Evolutionary conservation across 768 basidiomycete species (phyloP).

Genomic region (Phaffia australis): DNA sequence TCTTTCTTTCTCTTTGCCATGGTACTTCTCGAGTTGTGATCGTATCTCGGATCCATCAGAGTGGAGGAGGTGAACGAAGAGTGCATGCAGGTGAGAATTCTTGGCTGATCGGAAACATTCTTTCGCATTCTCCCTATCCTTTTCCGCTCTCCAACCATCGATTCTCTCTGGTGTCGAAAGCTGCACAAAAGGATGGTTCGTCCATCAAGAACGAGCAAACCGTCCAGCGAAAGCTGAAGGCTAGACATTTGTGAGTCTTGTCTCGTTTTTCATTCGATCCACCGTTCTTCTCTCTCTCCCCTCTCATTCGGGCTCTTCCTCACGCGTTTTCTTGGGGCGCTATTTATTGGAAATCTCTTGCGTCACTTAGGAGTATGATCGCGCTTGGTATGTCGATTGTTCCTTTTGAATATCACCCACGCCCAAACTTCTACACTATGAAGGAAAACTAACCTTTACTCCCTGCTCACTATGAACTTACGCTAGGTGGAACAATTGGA

Average conservation of each 20-base stretch:
- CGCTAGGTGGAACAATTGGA: conserved; percentile 10
- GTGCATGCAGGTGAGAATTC: too few relatives aligned
- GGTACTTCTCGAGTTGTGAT: too few relatives aligned
- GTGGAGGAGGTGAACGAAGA: too few relatives aligned
- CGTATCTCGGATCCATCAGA: too few relatives aligned
- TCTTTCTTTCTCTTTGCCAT: too few relatives aligned
- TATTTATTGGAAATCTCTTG: not conserved
- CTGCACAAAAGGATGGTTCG: too few relatives aligned
- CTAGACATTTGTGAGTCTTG: conserved; percentile 1
- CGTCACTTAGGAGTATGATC: not conserved
- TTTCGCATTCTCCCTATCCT: too few relatives aligned
- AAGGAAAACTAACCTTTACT: not conserved
- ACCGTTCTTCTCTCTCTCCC: not conserved
- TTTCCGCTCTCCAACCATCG: too few relatives aligned
- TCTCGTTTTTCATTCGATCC: not conserved
- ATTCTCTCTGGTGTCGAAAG: too few relatives aligned
- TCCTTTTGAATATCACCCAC: not conserved
- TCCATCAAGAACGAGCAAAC: too few relatives aligned
- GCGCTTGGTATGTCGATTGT: not conserved
- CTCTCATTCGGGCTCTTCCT: not conserved
- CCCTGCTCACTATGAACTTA: not conserved
- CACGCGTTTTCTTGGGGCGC: not conserved
- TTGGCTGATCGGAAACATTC: too few relatives aligned
- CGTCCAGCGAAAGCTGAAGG: conserved; percentile 16
- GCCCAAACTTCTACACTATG: not conserved